A percentile compares a stretch with the other conserved stretches of the same genome.
These are phyloP conservation scores for Phaeolepiota aurea DNA, from an alignment of 768 basidiomycete species.

Conservation along the genomic window DNA sequence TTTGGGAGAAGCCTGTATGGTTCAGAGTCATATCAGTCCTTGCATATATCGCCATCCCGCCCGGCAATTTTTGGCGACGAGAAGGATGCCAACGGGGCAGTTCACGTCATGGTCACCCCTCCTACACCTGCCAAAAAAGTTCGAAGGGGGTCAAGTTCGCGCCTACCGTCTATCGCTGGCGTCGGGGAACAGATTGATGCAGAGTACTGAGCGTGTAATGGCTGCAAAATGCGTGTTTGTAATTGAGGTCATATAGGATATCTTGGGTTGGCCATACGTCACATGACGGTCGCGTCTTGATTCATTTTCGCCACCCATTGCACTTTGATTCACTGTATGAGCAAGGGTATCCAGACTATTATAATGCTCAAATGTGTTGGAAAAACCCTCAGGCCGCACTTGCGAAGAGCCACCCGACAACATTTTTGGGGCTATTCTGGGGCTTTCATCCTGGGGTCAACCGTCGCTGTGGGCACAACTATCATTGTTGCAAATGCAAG, in stretches of 20 bases:
- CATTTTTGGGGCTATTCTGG: background rate
- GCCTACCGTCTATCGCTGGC: background rate
- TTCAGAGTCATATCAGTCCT: background rate
- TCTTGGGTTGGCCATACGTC: conserved; percentile 1
- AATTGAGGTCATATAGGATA: too few species aligned
- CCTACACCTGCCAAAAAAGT: conserved; percentile 10
- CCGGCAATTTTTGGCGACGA: conserved; percentile 13
- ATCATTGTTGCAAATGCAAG: conserved; percentile 16
- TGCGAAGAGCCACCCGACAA: conserved; percentile 12
- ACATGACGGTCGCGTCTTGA: conserved; percentile 2
- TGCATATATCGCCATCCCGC: conserved; percentile 18
- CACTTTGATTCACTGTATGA: too few species aligned
- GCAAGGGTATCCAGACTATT: too few species aligned
- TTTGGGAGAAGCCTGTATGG: background rate
- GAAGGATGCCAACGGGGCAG: conserved; percentile 1
- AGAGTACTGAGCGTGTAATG: too few species aligned
- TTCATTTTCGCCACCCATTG: too few species aligned
- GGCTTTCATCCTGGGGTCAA: background rate
- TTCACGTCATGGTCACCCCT: conserved; percentile 10
- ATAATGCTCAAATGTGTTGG: conserved; percentile 23
- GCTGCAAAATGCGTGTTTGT: too few species aligned
- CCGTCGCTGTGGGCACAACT: conserved; percentile 17
- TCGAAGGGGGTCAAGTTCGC: background rate
- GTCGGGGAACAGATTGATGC: background rate
- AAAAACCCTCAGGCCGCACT: conserved; percentile 11